Evolutionary conservation across 2,329 filamentous ascomycete species (phyloP).

Genomic region (Calonectria montana): DNA sequence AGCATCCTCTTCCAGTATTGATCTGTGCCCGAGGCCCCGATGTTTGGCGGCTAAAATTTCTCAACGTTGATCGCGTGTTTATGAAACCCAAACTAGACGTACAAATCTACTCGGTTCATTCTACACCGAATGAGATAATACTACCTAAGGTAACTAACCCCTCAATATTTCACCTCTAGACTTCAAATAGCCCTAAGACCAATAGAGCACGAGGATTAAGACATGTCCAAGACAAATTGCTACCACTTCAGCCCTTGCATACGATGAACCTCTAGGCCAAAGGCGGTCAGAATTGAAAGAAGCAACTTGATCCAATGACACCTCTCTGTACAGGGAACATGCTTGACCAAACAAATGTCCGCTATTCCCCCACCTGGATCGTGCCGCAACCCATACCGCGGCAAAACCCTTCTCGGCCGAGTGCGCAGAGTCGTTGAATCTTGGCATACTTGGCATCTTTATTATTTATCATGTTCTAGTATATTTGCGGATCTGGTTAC

Average conservation of each 20-base stretch:
- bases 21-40: neutral
- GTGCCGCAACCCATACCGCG: neutral
- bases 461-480: neutral
- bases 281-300: neutral
- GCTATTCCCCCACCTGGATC: neutral
- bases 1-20: neutral
- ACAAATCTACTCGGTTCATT: neutral
- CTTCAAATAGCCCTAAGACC: neutral
- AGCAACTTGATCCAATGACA: neutral
- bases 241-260: neutral
- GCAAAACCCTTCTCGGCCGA: neutral
- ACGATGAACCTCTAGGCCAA: neutral
- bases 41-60: neutral
- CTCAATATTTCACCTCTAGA: neutral
- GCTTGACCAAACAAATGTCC: neutral
- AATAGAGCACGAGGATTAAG: neutral
- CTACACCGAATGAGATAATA: neutral
- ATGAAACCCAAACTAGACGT: neutral
- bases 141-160: neutral
- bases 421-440: neutral
- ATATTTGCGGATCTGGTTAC: neutral
- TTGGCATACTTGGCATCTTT: no score
- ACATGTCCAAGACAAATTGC: neutral
- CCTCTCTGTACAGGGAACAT: neutral
- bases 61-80: neutral